Conservation (phyloP, 495 filamentous ascomycete genomes). For the Tuber indicum region DNA sequence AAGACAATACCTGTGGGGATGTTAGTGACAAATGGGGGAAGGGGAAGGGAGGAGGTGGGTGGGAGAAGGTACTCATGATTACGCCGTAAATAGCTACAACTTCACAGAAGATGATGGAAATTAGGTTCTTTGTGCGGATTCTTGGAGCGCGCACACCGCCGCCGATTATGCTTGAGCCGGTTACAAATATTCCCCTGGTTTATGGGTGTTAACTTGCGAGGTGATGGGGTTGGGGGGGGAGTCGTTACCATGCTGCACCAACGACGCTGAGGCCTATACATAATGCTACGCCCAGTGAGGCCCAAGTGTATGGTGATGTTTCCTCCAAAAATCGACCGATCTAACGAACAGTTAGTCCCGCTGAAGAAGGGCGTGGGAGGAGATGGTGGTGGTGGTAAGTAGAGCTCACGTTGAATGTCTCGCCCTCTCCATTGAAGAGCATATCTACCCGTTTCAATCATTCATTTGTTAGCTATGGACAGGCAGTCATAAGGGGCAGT, state of each 20-base stretch:
- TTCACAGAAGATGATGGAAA: slow-evolving; percentile 99
- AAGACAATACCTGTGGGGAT: slow-evolving; percentile 64
- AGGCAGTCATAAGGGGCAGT: slow-evolving; percentile 8
- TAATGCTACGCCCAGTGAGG: slow-evolving; percentile 78
- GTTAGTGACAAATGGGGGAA: not conserved
- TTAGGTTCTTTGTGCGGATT: slow-evolving; percentile 97
- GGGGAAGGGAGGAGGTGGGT: not conserved
- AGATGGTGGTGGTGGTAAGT: slow-evolving; percentile 1
- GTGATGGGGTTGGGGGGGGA: not conserved
- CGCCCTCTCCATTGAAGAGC: slow-evolving; percentile 93
- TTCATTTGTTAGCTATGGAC: slow-evolving; percentile 43
- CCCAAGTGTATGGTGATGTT: slow-evolving; percentile 92
- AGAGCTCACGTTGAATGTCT: slow-evolving; percentile 82
- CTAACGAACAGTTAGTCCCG: slow-evolving; percentile 45
- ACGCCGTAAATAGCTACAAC: slow-evolving; percentile 99
- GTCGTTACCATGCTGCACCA: slow-evolving; percentile 86
- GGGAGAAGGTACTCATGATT: slow-evolving; percentile 66
- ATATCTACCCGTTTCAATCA: slow-evolving; percentile 60
- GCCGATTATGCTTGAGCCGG: slow-evolving; percentile 95
- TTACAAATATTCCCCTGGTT: slow-evolving; percentile 93
- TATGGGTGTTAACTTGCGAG: slow-evolving; percentile 36
- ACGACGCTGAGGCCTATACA: slow-evolving; percentile 95
- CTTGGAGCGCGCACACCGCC: slow-evolving; percentile 92
- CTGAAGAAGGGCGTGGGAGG: not conserved
- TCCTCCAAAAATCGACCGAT: slow-evolving; percentile 91